Percentiles rank a stretch among this genome's conserved stretches.
phyloP scores from a whole-genome alignment of 2,329 filamentous ascomycete genomes.

The Aureobasidium sp. region DNA sequence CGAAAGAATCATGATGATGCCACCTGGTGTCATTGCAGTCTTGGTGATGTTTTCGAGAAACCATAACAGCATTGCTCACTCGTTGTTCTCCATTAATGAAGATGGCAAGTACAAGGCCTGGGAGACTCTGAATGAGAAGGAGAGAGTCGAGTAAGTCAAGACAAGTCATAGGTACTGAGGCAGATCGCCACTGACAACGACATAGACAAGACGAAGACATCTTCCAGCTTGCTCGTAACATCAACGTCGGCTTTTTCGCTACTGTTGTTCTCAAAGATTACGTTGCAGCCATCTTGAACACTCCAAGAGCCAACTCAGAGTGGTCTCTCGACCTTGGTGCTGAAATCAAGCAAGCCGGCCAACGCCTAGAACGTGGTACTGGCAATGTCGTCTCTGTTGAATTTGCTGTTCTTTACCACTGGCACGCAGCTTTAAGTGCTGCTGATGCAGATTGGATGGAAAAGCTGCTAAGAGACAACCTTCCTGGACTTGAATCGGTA shows the following conservation, averaged over 20 bases:
- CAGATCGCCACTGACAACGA: constrained; percentile 2
- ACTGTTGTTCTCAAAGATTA: constrained; percentile 39
- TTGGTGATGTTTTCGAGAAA: constrained; percentile 38
- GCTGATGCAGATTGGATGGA: constrained; percentile 41
- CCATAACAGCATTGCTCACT: constrained; percentile 36
- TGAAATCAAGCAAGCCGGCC: constrained; percentile 34
- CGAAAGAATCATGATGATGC: constrained; percentile 41
- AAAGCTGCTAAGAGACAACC: constrained; percentile 24
- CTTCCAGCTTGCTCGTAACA: constrained; percentile 38
- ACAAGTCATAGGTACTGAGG: background rate
- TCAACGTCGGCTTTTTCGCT: constrained; percentile 41
- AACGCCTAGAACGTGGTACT: constrained; percentile 33
- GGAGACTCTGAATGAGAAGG: constrained; percentile 28
- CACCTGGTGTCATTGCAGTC: constrained; percentile 36
- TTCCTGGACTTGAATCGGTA: constrained; percentile 33
- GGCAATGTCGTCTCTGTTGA: constrained; percentile 39
- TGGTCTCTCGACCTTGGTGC: constrained; percentile 38
- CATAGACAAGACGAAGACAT: constrained; percentile 40
- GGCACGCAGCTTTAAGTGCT: constrained; percentile 37
- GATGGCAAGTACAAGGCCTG: constrained; percentile 34
- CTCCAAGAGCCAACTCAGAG: constrained; percentile 35
- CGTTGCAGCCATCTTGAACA: constrained; percentile 39
- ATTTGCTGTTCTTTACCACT: constrained; percentile 40
- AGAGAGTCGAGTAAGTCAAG: constrained; percentile 31
- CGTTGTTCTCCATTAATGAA: constrained; percentile 35